These are phyloP conservation scores for Fusarium odoratissimum DNA, from an alignment of 2,329 filamentous ascomycete genomes.

Conservation along the genomic window DNA sequence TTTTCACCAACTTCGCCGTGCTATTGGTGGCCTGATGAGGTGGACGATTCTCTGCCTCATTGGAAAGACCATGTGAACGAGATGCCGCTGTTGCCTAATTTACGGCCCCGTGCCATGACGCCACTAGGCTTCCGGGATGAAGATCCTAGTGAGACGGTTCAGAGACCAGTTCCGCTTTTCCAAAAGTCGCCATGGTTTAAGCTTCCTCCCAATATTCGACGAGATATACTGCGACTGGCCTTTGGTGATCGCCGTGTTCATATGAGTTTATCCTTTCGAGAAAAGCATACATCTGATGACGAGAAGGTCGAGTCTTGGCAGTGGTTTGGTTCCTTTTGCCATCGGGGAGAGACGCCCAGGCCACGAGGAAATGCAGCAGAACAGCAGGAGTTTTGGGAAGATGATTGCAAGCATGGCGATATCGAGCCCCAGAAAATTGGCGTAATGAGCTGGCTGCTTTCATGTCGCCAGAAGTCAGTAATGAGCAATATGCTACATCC, in stretches of 20 bases:
- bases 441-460: constrained; percentile 1
- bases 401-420: background rate
- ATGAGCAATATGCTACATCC: fast-evolving
- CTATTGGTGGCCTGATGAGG: background rate
- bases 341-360: background rate
- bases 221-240: background rate
- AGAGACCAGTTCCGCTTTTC: background rate
- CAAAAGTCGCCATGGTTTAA: constrained; percentile 8
- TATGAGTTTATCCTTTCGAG: background rate
- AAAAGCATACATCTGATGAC: fast-evolving
- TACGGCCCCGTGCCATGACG: background rate
- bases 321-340: background rate
- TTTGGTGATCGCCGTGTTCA: constrained; percentile 3
- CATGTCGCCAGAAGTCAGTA: constrained; percentile 23
- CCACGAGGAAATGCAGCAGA: too few relatives aligned
- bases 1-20: background rate
- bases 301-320: background rate
- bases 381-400: background rate
- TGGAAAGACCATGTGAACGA: background rate
- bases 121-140: background rate
- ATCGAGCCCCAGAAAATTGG: background rate
- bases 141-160: background rate
- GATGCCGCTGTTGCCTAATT: background rate
- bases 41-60: background rate
- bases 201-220: background rate